phyloP scores from a whole-genome alignment of 163 green algal species.

The Volvox carteri region DNA sequence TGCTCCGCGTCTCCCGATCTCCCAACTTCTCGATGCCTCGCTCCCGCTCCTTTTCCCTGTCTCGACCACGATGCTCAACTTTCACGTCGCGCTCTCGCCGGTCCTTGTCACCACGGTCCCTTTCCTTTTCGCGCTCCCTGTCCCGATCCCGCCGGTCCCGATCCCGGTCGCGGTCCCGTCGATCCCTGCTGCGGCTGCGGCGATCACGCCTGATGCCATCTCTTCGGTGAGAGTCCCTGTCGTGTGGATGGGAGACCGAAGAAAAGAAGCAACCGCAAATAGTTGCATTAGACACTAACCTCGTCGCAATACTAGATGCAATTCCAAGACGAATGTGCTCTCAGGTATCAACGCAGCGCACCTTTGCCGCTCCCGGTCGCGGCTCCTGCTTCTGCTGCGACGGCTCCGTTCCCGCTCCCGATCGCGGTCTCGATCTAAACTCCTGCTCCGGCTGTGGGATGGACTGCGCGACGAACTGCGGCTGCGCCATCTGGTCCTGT shows the following conservation, averaged over 20 bases:
- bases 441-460: constrained; percentile 32
- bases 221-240: neutral
- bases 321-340: neutral
- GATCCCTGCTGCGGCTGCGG: constrained; percentile 37
- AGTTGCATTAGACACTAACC: neutral
- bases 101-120: constrained; percentile 33
- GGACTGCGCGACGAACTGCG: neutral
- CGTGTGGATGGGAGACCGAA: neutral
- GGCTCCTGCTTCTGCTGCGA: constrained; percentile 52
- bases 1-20: neutral
- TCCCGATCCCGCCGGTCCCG: constrained; percentile 26
- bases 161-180: constrained; percentile 1
- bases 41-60: constrained; percentile 12
- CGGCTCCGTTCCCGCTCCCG: constrained; percentile 28
- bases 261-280: neutral
- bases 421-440: constrained; percentile 13
- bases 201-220: constrained; percentile 18
- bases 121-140: neutral
- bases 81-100: constrained; percentile 13
- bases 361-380: constrained; percentile 35
- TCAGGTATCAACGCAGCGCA: neutral
- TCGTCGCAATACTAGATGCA: neutral
- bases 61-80: constrained; percentile 16
- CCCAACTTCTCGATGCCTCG: neutral
- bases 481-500: neutral